Evolutionary conservation across 2,329 filamentous ascomycete species (phyloP).

Genomic region (Cladosporium oxysporum): DNA sequence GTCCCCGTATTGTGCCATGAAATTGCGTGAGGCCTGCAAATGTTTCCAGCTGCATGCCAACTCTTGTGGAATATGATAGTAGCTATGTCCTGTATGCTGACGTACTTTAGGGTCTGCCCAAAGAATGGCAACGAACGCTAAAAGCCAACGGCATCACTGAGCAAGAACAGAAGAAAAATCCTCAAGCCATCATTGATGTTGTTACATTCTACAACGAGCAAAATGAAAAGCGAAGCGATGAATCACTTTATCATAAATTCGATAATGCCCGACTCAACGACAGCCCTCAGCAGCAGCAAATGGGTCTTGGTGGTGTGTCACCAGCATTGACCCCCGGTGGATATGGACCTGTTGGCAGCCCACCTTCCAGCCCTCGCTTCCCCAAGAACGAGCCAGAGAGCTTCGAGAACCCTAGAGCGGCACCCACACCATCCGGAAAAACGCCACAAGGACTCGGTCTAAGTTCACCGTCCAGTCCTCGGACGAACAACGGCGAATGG

Average conservation of each 20-base stretch:
- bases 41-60: not conserved
- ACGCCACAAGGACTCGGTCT: slow-evolving; percentile 41
- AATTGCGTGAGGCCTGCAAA: not conserved
- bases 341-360: slow-evolving; percentile 66
- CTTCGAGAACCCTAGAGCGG: slow-evolving; percentile 94
- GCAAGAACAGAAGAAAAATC: slow-evolving; percentile 92
- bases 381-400: slow-evolving; percentile 87
- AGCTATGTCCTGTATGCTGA: slow-evolving; percentile 14
- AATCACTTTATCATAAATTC: slow-evolving; percentile 94
- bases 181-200: slow-evolving; percentile 92
- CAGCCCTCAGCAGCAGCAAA: slow-evolving; percentile 39
- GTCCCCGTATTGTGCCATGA: not conserved
- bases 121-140: slow-evolving; percentile 95
- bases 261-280: slow-evolving; percentile 72
- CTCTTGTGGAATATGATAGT: not conserved
- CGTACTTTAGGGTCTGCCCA: slow-evolving; percentile 70
- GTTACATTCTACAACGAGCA: slow-evolving; percentile 97
- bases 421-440: slow-evolving; percentile 54
- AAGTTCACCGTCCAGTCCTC: slow-evolving; percentile 44
- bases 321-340: slow-evolving; percentile 45
- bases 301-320: slow-evolving; percentile 21
- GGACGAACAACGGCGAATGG: slow-evolving; percentile 41
- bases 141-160: slow-evolving; percentile 95
- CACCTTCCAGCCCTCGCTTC: slow-evolving; percentile 82
- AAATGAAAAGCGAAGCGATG: slow-evolving; percentile 75